These are phyloP conservation scores for Hymenoscyphus linearis DNA, from an alignment of 2,329 filamentous ascomycete genomes.

Conservation along the genomic window DNA sequence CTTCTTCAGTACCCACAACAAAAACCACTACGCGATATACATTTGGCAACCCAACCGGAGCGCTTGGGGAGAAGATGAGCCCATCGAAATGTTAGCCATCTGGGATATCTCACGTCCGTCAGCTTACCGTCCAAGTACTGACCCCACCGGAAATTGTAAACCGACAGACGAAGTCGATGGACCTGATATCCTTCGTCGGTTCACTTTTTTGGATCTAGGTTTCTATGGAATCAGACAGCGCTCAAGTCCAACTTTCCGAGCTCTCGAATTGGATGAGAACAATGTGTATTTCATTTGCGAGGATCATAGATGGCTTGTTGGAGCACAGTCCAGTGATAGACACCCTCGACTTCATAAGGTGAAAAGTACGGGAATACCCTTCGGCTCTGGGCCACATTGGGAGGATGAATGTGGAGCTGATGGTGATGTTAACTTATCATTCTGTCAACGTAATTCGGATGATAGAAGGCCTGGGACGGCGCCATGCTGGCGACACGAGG, in stretches of 20 bases:
- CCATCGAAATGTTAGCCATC: conserved; percentile 51
- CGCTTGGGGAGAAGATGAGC: conserved; percentile 50
- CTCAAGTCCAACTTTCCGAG: conserved; percentile 43
- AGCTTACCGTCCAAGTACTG: conserved; percentile 44
- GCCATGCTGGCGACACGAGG: conserved; percentile 49
- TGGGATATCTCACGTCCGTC: conserved; percentile 53
- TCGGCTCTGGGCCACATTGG: conserved; percentile 47
- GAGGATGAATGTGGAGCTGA: conserved; percentile 40
- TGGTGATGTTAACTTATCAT: conserved; percentile 23
- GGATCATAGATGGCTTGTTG: conserved; percentile 44
- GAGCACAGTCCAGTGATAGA: conserved; percentile 38
- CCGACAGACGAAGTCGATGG: conserved; percentile 32
- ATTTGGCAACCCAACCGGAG: conserved; percentile 55
- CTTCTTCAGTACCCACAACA: conserved; percentile 57
- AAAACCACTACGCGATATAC: conserved; percentile 56
- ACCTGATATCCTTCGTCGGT: conserved; percentile 43
- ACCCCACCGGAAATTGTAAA: conserved; percentile 38
- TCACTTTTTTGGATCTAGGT: conserved; percentile 47
- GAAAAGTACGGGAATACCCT: conserved; percentile 48
- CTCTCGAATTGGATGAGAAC: conserved; percentile 41
- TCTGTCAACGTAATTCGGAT: conserved; percentile 19
- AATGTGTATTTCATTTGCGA: conserved; percentile 54
- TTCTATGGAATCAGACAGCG: conserved; percentile 50
- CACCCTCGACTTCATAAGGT: conserved; percentile 42
- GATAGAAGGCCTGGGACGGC: conserved; percentile 32